Base-by-base conservation (phyloP, 2,329 filamentous ascomycete species). In the Xylaria sp. region DNA sequence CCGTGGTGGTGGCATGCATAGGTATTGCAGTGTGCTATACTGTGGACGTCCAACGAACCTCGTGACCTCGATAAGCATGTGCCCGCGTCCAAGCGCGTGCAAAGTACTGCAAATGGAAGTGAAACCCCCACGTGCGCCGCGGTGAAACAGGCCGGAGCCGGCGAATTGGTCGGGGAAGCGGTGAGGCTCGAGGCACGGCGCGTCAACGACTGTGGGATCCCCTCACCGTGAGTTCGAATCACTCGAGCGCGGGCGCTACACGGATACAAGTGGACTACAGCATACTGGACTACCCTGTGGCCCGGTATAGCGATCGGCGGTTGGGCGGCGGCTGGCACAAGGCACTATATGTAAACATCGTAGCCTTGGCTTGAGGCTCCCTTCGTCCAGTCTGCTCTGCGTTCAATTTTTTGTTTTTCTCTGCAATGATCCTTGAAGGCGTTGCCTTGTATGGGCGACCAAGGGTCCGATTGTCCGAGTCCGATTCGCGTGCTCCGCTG, bases 71-170 rank as follows among this genome's bases (percentile, higher is more conserved):
- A 61, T 39, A 64, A 47, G 60, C 60, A 64, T 65, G 19, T 54
- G 30, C 54, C 42, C 32, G 36, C 30, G 54, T 36, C 32, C n/a
- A 50, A 11, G 54, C 48, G 39, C 17, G 47, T 47, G 36, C 55
- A 56, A 42, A 45, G 39, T 47, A 60, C 56, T 42, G 53, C 55
- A 32, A 53, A 24, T 60, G 53, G 47, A 11, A 47, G 47, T 39
- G 45, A 30, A 66, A 63, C 72, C 75, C 72, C 75, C 75, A 76
- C 75, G 74, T 76, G 75, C 70, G 65, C 62, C 68, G 56, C 63
- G 65, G 72, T 73, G 72, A 73, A 69, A 73, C 72, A 72, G 51
- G 47, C 70, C 74, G 74, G 74, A 75, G 59, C 68, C 71, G 72
- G 72, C 68, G 70, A 64, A 59, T 51, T 59, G 57, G 65, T 70